Conservation (phyloP, 345 rosid genomes). For the Anastatica hierochuntica region DNA sequence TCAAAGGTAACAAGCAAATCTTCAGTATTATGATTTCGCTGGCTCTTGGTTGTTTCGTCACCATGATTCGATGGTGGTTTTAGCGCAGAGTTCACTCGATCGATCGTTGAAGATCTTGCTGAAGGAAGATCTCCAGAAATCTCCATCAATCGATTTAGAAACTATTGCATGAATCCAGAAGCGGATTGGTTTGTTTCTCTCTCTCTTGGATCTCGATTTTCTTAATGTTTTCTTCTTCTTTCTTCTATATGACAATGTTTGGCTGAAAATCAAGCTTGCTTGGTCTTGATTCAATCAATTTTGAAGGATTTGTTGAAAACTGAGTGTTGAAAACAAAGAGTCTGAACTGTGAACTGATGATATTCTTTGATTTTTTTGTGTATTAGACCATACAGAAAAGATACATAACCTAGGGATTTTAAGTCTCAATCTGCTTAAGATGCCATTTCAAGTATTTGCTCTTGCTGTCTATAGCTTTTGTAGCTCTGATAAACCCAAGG, state of each 20-base stretch:
- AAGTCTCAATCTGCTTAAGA: neutral
- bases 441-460: neutral
- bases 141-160: constrained; percentile 45
- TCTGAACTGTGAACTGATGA: neutral
- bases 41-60: neutral
- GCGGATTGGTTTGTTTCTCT: constrained; percentile 40
- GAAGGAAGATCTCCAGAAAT: constrained; percentile 42
- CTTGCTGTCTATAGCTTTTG: constrained; percentile 37
- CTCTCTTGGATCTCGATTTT: neutral
- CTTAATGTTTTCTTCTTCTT: neutral
- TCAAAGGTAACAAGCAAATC: constrained; percentile 36
- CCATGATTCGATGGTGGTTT: neutral
- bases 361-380: neutral
- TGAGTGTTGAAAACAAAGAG: neutral
- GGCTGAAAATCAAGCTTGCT: neutral
- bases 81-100: constrained; percentile 42
- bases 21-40: neutral
- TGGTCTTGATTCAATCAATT: neutral
- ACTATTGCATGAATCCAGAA: constrained; percentile 42
- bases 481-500: constrained; percentile 47
- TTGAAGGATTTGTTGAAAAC: neutral
- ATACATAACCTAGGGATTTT: neutral
- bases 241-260: neutral
- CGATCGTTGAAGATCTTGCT: constrained; percentile 42
- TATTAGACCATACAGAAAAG: neutral